phyloP scores from a whole-genome alignment of 2,329 filamentous ascomycete species.

The Beauveria scarabaeidicola region DNA sequence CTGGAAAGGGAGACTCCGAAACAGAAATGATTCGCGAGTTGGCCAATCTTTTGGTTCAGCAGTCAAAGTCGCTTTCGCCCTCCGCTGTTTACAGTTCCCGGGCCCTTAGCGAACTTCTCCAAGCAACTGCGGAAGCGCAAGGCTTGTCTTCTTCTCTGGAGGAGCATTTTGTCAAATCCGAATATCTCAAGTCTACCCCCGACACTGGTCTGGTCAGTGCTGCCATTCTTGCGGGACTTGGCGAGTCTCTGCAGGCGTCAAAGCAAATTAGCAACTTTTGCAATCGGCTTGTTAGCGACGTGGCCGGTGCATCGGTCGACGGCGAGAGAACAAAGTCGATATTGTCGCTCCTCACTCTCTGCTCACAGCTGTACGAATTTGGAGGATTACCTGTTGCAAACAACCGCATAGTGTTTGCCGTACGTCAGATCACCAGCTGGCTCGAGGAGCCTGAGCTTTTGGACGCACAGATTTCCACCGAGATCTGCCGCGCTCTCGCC shows the following conservation, averaged over 20 bases:
- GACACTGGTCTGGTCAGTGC: slow-evolving; percentile 39
- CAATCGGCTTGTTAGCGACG: slow-evolving; percentile 52
- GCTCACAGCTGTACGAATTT: slow-evolving; percentile 41
- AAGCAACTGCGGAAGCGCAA: slow-evolving; percentile 37
- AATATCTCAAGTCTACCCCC: slow-evolving; percentile 38
- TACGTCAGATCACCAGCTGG: slow-evolving; percentile 70
- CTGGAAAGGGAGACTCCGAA: slow-evolving; percentile 23
- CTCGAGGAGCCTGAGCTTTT: slow-evolving; percentile 44
- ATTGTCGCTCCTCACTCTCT: slow-evolving; percentile 47
- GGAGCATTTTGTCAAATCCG: slow-evolving; percentile 36
- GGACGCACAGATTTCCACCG: slow-evolving; percentile 34
- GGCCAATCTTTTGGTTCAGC: slow-evolving; percentile 35
- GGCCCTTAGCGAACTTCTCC: slow-evolving; percentile 41
- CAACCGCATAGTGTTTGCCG: slow-evolving; percentile 71
- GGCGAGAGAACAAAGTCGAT: slow-evolving; percentile 37
- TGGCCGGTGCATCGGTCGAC: slow-evolving; percentile 39
- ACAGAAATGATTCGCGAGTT: slow-evolving; percentile 33
- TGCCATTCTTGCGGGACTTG: slow-evolving; percentile 44
- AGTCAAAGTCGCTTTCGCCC: slow-evolving; percentile 33
- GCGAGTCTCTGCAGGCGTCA: slow-evolving; percentile 39
- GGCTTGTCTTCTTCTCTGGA: slow-evolving; percentile 39
- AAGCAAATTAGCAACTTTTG: slow-evolving; percentile 44
- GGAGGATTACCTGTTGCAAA: slow-evolving; percentile 49
- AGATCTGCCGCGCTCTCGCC: slow-evolving; percentile 49
- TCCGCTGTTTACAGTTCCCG: slow-evolving; percentile 45